phyloP scores from a whole-genome alignment of 2,329 filamentous ascomycete genomes.

The Penicillium sp. region DNA sequence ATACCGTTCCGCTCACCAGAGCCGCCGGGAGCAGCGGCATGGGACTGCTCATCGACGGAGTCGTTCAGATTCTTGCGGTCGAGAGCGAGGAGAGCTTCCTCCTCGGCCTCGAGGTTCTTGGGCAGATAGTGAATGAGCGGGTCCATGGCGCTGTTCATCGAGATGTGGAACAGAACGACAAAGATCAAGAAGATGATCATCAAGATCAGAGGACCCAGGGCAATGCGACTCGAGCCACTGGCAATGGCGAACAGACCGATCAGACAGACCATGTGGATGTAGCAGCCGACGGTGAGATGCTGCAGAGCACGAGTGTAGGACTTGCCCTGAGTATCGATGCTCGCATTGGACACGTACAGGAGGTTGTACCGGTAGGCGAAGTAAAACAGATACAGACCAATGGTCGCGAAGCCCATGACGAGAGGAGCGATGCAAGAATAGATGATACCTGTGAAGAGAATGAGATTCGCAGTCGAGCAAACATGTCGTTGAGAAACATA shows the following conservation, averaged over 20 bases:
- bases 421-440: conserved; percentile 86
- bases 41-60: conserved; percentile 22
- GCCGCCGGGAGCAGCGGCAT: conserved; percentile 1
- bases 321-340: conserved; percentile 82
- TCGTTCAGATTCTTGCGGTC: conserved; percentile 25
- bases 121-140: conserved; percentile 78
- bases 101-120: conserved; percentile 63
- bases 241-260: conserved; percentile 79
- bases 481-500: conserved; percentile 43
- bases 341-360: conserved; percentile 77
- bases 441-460: conserved; percentile 60
- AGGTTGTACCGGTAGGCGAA: conserved; percentile 88
- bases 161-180: conserved; percentile 70
- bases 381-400: conserved; percentile 78
- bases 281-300: conserved; percentile 79
- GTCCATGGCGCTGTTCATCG: conserved; percentile 67
- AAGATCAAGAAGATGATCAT: conserved; percentile 76
- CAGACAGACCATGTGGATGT: conserved; percentile 76
- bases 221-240: conserved; percentile 58
- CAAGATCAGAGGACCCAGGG: conserved; percentile 67
- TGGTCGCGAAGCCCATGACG: conserved; percentile 74
- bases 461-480: neutral
- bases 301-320: conserved; percentile 84
- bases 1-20: conserved; percentile 21
- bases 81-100: conserved; percentile 47